Conservation (phyloP, 2,329 filamentous ascomycete genomes). For the Ceratocystis papillata region DNA sequence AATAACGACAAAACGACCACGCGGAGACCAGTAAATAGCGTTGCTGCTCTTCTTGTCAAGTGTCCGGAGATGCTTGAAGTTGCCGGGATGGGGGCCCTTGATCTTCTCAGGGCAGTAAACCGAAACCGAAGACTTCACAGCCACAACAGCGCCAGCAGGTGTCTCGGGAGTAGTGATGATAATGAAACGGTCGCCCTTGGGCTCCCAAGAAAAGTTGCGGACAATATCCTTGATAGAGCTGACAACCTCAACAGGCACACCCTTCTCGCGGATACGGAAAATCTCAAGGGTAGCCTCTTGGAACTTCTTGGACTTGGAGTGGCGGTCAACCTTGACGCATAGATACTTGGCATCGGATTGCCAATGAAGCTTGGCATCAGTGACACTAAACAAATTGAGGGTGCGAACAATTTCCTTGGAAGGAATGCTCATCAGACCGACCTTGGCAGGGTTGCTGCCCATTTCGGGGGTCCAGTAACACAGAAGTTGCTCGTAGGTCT, state of each 20-base stretch:
- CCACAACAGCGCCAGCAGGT: conserved; percentile 63
- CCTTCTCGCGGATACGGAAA: conserved; percentile 94
- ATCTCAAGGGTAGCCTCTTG: conserved; percentile 95
- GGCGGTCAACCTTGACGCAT: conserved; percentile 95
- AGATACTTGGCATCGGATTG: conserved; percentile 89
- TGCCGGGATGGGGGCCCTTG: conserved; percentile 70
- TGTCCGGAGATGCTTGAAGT: conserved; percentile 92
- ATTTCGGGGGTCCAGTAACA: conserved; percentile 99
- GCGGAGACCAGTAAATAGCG: conserved; percentile 97
- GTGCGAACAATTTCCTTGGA: conserved; percentile 90
- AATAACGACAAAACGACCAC: conserved; percentile 87
- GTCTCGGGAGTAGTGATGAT: conserved; percentile 91
- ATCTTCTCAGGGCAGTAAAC: conserved; percentile 97
- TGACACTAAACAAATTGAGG: conserved; percentile 94
- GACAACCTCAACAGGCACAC: conserved; percentile 93
- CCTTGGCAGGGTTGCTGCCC: conserved; percentile 93
- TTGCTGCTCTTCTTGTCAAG: conserved; percentile 99
- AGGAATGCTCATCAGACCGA: conserved; percentile 90
- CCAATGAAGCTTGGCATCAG: conserved; percentile 97
- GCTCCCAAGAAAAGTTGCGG: conserved; percentile 99
- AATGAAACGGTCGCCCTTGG: conserved; percentile 93
- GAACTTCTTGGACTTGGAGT: conserved; percentile 98
- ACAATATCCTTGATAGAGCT: conserved; percentile 97
- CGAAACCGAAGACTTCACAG: conserved; percentile 84
- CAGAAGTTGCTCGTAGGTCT: conserved; percentile 88